Evolutionary conservation across 2,329 filamentous ascomycete genomes (phyloP).

Genomic region (Fusarium miscanthi): DNA sequence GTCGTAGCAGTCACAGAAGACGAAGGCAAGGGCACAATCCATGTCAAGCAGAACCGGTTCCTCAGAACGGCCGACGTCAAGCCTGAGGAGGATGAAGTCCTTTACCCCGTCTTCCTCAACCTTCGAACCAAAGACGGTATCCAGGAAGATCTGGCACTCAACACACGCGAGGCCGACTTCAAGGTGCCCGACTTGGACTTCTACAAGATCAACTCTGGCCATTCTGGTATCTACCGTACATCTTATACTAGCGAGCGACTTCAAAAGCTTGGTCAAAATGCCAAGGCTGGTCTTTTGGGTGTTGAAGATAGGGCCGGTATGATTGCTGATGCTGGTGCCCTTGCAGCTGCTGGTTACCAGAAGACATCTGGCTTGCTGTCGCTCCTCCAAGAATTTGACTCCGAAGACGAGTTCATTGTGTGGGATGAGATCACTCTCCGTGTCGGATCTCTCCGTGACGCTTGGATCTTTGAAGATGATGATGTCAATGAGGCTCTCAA

Average conservation of each 20-base stretch:
- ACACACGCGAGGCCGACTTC: slow-evolving; percentile 76
- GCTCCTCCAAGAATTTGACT: slow-evolving; percentile 84
- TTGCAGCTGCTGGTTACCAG: slow-evolving; percentile 91
- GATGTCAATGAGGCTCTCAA: slow-evolving; percentile 80
- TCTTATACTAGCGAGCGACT: slow-evolving; percentile 87
- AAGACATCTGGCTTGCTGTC: slow-evolving; percentile 91
- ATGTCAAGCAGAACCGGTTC: slow-evolving; percentile 95
- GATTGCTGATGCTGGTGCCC: slow-evolving; percentile 90
- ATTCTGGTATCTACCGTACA: slow-evolving; percentile 91
- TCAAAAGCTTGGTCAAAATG: slow-evolving; percentile 86
- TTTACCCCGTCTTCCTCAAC: slow-evolving; percentile 91
- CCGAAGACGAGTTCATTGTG: slow-evolving; percentile 89
- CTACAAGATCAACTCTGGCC: slow-evolving; percentile 96
- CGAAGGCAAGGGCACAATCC: slow-evolving; percentile 76
- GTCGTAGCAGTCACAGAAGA: slow-evolving; percentile 83
- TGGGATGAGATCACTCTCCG: slow-evolving; percentile 92
- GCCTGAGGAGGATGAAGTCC: slow-evolving; percentile 87
- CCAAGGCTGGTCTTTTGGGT: slow-evolving; percentile 75
- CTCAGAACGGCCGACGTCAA: slow-evolving; percentile 91
- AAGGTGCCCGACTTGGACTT: slow-evolving; percentile 84
- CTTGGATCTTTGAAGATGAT: slow-evolving; percentile 84
- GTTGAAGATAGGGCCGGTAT: slow-evolving; percentile 95
- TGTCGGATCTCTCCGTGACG: slow-evolving; percentile 79
- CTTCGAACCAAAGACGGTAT: slow-evolving; percentile 86
- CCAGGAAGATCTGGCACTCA: slow-evolving; percentile 75